phyloP scores from a whole-genome alignment of 345 rosid species.

The Durio zibethinus region DNA sequence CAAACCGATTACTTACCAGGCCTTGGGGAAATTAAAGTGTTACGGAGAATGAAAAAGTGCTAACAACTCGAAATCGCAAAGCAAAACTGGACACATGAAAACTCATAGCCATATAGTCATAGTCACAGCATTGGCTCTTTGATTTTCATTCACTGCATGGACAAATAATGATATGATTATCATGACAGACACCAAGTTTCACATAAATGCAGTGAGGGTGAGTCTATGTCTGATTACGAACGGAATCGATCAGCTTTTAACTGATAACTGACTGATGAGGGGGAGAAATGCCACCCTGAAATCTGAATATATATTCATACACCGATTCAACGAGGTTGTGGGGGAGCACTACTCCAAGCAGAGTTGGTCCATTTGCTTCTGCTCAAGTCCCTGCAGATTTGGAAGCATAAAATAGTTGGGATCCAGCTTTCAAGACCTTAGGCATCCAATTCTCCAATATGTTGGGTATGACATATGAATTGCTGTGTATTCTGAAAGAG shows the following conservation, averaged over 20 bases:
- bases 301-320: background rate
- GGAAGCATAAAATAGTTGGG: background rate
- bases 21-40: background rate
- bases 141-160: background rate
- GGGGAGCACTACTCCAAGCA: background rate
- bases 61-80: background rate
- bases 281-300: background rate
- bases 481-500: background rate
- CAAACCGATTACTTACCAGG: background rate
- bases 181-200: background rate
- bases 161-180: background rate
- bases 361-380: background rate
- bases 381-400: background rate
- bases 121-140: background rate
- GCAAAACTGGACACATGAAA: background rate
- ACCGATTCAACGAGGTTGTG: background rate
- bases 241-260: too few species aligned
- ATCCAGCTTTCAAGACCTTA: background rate
- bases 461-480: background rate
- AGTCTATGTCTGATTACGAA: background rate
- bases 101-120: background rate
- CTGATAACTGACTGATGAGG: background rate
- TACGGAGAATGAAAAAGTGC: background rate
- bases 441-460: conserved; percentile 1
- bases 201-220: background rate